Base-by-base conservation (phyloP, 2,329 filamentous ascomycete species). In the Trichoderma atrobrunneum region DNA sequence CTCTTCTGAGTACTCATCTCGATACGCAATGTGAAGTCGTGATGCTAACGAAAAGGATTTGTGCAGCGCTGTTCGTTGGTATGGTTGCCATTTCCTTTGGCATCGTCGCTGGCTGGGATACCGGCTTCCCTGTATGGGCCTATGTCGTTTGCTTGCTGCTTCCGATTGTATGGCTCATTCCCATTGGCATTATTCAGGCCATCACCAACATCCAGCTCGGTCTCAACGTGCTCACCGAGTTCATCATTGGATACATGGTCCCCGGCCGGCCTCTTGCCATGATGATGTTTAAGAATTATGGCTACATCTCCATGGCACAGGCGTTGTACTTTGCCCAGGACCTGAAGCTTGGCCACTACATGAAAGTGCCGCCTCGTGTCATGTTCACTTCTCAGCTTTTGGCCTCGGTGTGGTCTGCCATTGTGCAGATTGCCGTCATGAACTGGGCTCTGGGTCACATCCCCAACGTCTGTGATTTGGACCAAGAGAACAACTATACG, bases 211-310 rank as follows among this genome's bases (percentile, higher is more conserved):
- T 87, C 66, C 87, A 90, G 78, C 83, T 92, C 5, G 90, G 90
- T 5, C 84, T 93, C 26, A 92, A 92, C 75, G 90, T 93, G 21
- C 81, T 93, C 72, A 91, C 90, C n/a, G 91, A 93, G 78, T 92
- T 91, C 76, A 86, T 93, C 73, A 87, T 91, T 73, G 91, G 91
- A 7, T 93, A 93, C 80, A 91, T 93, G 85, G 87, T 91, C 64
- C 91, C 91, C 0, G 91, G 91, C 30, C 86, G 86, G 3, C 91
- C 91, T 2, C 84, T 93, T 73, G 90, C 90, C 62, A 90, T 93
- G 86, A 93, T 93, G 91, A 87, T 93, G 82, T 93, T 93, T 84
- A 93, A 93, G 81, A 92, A 90, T 73, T 93, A 91, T 76, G 89
- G 90, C 65, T 92, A 91, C 78, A 87, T 92, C 71, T 89, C 85